Conservation (phyloP, 306 rosid species). For the Quercus agrifolia region DNA sequence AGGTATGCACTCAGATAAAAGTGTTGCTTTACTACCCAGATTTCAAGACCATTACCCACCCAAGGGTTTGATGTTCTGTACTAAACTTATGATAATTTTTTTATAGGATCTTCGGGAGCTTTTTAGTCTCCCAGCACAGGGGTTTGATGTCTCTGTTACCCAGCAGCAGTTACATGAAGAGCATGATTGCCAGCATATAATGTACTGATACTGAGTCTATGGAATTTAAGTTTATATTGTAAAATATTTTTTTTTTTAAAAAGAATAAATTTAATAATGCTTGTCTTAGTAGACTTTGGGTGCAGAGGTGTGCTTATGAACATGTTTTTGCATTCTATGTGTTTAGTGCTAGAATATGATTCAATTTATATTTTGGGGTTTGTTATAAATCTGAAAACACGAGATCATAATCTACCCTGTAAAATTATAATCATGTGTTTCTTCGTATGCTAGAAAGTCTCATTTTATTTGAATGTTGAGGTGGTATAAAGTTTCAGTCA, state of each 20-base stretch:
- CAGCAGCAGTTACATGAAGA: conserved; percentile 82
- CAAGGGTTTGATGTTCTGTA: neutral
- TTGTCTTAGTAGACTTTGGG: neutral
- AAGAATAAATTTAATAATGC: neutral
- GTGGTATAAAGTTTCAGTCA: neutral
- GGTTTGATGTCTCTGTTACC: conserved; percentile 88
- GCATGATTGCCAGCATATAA: conserved; percentile 61
- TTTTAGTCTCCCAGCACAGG: conserved; percentile 85
- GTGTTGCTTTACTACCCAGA: neutral
- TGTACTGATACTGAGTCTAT: conserved; percentile 38
- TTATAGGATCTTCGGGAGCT: conserved; percentile 87
- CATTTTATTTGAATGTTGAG: neutral
- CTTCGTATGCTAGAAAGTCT: neutral
- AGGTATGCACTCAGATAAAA: conserved; percentile 45
- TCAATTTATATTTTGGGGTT: neutral
- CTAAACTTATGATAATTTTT: conserved; percentile 16
- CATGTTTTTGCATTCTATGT: neutral
- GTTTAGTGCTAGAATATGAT: neutral
- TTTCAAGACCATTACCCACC: neutral
- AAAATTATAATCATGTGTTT: neutral
- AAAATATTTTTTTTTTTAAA: neutral
- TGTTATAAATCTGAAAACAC: neutral
- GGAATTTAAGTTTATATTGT: neutral
- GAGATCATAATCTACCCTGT: neutral
- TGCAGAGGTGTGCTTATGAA: neutral